Evolutionary conservation across 208 protist species (phyloP).

Genomic region (Trypanosoma melophagium): DNA sequence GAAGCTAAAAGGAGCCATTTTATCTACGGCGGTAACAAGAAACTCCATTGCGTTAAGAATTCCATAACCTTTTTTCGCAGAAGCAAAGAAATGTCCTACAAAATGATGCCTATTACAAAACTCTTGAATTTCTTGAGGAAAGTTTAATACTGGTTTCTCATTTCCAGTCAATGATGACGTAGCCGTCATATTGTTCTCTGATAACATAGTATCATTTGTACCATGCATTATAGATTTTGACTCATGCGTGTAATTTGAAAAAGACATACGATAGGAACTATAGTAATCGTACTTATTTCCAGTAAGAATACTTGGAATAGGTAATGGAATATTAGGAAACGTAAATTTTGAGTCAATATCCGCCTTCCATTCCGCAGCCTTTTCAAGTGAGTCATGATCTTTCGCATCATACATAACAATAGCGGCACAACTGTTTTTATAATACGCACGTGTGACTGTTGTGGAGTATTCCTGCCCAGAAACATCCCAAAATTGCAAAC

Average conservation of each 20-base stretch:
- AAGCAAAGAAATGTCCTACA: neutral
- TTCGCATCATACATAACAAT: conserved; percentile 11
- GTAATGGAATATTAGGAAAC: neutral
- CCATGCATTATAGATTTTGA: too few relatives aligned
- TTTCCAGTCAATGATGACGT: too few relatives aligned
- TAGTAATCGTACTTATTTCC: conserved; percentile 9
- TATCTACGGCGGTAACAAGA: neutral
- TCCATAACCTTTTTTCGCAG: neutral
- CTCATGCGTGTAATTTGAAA: neutral
- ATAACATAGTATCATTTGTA: too few relatives aligned
- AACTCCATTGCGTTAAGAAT: neutral
- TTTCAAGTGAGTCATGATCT: neutral
- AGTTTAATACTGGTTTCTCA: neutral
- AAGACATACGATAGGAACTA: neutral
- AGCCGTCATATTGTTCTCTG: too few relatives aligned
- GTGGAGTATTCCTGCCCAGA: conserved; percentile 3
- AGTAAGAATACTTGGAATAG: conserved; percentile 10
- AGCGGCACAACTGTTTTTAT: neutral
- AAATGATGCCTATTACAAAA: neutral
- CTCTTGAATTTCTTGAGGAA: neutral
- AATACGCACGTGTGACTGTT: neutral
- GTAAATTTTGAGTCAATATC: conserved; percentile 7
- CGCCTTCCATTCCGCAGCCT: conserved; percentile 1
- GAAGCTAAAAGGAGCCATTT: conserved; percentile 1
- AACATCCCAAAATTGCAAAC: conserved; percentile 14